phyloP scores from a whole-genome alignment of 139 green algal genomes.

The Edaphochlamys debaryana region DNA sequence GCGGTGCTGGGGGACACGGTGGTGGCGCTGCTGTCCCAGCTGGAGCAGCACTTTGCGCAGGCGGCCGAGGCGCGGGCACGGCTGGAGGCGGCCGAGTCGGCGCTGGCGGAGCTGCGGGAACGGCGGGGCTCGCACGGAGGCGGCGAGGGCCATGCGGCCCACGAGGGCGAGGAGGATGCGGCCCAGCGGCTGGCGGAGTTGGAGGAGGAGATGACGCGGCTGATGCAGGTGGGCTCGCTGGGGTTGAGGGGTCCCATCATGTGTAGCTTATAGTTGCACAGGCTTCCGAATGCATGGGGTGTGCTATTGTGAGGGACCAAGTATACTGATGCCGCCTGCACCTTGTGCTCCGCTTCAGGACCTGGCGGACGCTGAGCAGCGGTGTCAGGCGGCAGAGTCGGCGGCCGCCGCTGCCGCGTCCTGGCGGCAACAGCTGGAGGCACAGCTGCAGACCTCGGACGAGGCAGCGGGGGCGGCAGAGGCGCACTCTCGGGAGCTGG shows the following conservation, averaged over 20 bases:
- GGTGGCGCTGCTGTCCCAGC: slow-evolving; percentile 15
- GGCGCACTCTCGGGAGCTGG: neutral
- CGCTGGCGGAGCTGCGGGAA: neutral
- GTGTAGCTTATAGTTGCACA: no score
- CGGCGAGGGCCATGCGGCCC: neutral
- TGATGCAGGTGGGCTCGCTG: slow-evolving; percentile 27
- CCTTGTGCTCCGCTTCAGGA: slow-evolving; percentile 18
- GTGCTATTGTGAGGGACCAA: no score
- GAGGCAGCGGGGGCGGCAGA: slow-evolving; percentile 1
- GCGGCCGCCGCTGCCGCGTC: neutral
- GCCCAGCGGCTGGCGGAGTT: slow-evolving; percentile 1
- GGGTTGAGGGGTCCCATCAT: no score
- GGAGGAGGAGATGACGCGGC: slow-evolving; percentile 9
- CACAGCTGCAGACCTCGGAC: slow-evolving; percentile 25
- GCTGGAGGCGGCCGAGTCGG: slow-evolving; percentile 5
- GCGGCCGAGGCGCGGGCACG: neutral
- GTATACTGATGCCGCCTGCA: no score
- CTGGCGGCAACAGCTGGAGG: slow-evolving; percentile 18
- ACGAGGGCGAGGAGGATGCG: neutral
- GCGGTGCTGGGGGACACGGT: slow-evolving; percentile 26
- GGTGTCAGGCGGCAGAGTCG: slow-evolving; percentile 18
- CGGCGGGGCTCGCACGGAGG: no score
- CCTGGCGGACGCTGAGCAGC: slow-evolving; percentile 27
- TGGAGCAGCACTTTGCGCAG: slow-evolving; percentile 4
- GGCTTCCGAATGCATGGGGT: no score